These are phyloP conservation scores for Aureoboletus auriporus DNA, from an alignment of 768 basidiomycete species.

Conservation along the genomic window DNA sequence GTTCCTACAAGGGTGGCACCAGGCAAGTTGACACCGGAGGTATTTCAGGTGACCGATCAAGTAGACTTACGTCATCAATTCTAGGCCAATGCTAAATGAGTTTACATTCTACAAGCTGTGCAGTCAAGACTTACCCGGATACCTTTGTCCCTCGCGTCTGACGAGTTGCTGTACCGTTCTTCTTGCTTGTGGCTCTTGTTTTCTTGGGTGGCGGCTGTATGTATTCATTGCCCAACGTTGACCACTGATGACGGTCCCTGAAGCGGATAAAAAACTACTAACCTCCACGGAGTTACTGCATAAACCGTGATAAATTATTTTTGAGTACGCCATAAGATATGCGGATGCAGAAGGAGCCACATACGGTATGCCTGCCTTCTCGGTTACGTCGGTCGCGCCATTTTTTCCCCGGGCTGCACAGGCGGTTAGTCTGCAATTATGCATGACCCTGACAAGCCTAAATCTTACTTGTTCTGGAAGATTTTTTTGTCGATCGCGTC, in stretches of 20 bases:
- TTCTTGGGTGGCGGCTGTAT: conserved; percentile 39
- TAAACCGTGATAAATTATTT: conserved; percentile 10
- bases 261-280: conserved; percentile 14
- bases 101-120: background rate
- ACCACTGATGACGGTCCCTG: background rate
- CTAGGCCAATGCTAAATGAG: conserved; percentile 12
- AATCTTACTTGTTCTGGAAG: conserved; percentile 34
- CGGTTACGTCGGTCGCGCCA: conserved; percentile 5
- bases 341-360: conserved; percentile 10
- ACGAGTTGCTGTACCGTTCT: conserved; percentile 1
- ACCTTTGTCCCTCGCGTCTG: conserved; percentile 18
- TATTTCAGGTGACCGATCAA: conserved; percentile 15
- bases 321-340: background rate
- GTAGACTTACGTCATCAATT: conserved; percentile 30
- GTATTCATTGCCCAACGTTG: background rate
- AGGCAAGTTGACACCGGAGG: conserved; percentile 9
- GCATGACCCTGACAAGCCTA: conserved; percentile 14
- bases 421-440: conserved; percentile 1
- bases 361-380: conserved; percentile 18
- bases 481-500: conserved; percentile 45
- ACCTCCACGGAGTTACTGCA: conserved; percentile 23
- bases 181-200: conserved; percentile 31
- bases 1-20: conserved; percentile 22
- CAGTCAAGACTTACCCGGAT: conserved; percentile 9
- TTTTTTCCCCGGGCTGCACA: conserved; percentile 16